Conservation (phyloP, 2,329 filamentous ascomycete genomes). For the Fusarium torulosum region DNA sequence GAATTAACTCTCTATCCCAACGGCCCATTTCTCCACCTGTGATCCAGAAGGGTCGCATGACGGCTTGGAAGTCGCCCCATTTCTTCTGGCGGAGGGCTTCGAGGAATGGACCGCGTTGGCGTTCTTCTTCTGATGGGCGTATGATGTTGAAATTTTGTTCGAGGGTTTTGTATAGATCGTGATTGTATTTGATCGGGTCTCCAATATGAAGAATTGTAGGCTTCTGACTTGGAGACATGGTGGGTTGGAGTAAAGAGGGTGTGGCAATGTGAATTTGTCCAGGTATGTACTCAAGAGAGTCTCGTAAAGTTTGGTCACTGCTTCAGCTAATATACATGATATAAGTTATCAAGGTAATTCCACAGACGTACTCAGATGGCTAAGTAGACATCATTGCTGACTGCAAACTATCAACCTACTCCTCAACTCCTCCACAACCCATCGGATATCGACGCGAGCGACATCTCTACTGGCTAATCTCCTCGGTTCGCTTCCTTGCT, state of each 20-base stretch:
- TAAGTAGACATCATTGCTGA: neutral
- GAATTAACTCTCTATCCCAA: slow-evolving; percentile 71
- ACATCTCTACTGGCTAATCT: neutral
- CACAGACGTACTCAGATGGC: rapidly evolving
- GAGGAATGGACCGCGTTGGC: slow-evolving; percentile 55
- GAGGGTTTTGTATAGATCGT: slow-evolving; percentile 50
- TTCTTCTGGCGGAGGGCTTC: slow-evolving; percentile 53
- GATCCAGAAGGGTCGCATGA: slow-evolving; percentile 72
- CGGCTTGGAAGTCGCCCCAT: slow-evolving; percentile 59
- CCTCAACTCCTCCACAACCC: neutral
- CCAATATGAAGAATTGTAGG: slow-evolving; percentile 52
- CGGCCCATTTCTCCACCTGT: slow-evolving; percentile 74
- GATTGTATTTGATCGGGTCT: slow-evolving; percentile 51
- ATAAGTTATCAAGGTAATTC: too few species aligned
- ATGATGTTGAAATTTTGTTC: slow-evolving; percentile 51
- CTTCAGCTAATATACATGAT: neutral
- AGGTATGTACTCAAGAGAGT: too few species aligned
- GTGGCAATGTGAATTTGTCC: neutral
- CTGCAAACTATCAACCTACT: neutral
- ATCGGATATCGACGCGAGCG: slow-evolving; percentile 2
- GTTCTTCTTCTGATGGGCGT: slow-evolving; percentile 53
- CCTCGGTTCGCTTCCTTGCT: neutral
- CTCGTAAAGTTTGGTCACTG: rapidly evolving
- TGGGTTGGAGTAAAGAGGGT: neutral
- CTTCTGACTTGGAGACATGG: slow-evolving; percentile 17